These are phyloP conservation scores for Sideroxylon spinosum DNA, from an alignment of 179 eudicot genomes.

Conservation along the genomic window DNA sequence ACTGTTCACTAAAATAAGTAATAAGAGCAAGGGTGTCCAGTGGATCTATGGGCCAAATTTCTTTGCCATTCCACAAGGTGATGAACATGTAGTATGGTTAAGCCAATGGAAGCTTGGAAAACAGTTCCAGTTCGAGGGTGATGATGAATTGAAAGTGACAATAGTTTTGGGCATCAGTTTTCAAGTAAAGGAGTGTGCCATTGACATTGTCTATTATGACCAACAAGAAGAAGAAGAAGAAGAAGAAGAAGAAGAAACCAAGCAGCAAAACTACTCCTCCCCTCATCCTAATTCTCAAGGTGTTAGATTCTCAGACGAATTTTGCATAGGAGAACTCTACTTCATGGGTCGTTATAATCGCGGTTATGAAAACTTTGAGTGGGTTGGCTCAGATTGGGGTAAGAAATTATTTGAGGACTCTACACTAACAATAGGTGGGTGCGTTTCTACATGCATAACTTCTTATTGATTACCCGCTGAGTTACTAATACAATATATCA, in stretches of 20 bases:
- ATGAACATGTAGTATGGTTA: not conserved
- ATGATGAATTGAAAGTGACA: not conserved
- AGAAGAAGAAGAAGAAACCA: too few species aligned
- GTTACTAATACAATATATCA: too few species aligned
- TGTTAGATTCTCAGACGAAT: not conserved
- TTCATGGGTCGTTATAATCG: not conserved
- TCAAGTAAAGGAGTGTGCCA: not conserved
- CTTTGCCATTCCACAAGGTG: not conserved
- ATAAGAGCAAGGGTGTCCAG: constrained; percentile 2
- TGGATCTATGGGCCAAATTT: not conserved
- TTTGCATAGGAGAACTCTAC: not conserved
- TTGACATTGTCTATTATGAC: not conserved
- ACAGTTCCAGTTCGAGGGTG: not conserved
- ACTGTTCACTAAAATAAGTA: not conserved
- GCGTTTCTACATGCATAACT: too few species aligned
- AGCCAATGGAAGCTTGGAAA: not conserved
- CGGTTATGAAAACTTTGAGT: not conserved
- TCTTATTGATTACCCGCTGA: too few species aligned
- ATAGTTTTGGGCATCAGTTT: not conserved
- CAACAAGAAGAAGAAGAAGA: not conserved
- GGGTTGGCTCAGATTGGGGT: not conserved
- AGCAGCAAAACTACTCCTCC: not conserved
- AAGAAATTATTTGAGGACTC: not conserved
- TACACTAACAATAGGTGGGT: not conserved
- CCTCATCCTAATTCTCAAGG: not conserved